Evolutionary conservation across 331 rosid species (phyloP).

Genomic region (Pyrus hybrid): DNA sequence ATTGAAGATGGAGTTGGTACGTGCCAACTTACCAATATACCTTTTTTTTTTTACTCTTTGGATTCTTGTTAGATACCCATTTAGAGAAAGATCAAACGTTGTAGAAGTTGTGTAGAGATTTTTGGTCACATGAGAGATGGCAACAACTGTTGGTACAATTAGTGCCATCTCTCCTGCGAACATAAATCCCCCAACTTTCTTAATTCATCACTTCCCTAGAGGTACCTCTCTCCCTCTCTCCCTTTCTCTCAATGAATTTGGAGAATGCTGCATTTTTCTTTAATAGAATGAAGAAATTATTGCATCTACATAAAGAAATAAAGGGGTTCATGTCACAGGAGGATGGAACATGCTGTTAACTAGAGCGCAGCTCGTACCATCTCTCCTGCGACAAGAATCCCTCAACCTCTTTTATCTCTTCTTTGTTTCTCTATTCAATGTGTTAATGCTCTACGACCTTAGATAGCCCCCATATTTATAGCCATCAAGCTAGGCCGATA

Average conservation of each 20-base stretch:
- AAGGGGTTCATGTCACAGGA: not conserved
- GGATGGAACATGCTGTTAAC: not conserved
- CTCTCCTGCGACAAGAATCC: slow-evolving; percentile 17
- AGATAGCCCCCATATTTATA: not conserved
- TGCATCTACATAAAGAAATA: not conserved
- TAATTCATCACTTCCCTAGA: not conserved
- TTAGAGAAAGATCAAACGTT: not conserved
- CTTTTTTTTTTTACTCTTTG: too few relatives aligned
- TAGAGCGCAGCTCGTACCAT: not conserved
- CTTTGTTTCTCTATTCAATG: not conserved
- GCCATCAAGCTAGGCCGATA: not conserved
- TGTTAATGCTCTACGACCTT: not conserved
- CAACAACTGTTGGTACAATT: not conserved
- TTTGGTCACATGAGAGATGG: not conserved
- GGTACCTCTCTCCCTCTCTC: not conserved
- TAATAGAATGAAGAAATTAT: not conserved
- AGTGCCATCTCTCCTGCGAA: not conserved
- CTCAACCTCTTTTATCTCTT: not conserved
- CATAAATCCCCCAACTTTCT: not conserved
- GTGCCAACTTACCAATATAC: too few relatives aligned
- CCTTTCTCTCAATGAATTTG: not conserved
- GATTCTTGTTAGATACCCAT: too few relatives aligned
- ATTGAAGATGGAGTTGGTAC: too few relatives aligned
- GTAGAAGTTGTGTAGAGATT: not conserved
- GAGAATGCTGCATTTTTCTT: not conserved